Percentiles rank a stretch among this genome's conserved stretches.
phyloP scores from a whole-genome alignment of 345 rosid genomes.

The Iberis pinnata region DNA sequence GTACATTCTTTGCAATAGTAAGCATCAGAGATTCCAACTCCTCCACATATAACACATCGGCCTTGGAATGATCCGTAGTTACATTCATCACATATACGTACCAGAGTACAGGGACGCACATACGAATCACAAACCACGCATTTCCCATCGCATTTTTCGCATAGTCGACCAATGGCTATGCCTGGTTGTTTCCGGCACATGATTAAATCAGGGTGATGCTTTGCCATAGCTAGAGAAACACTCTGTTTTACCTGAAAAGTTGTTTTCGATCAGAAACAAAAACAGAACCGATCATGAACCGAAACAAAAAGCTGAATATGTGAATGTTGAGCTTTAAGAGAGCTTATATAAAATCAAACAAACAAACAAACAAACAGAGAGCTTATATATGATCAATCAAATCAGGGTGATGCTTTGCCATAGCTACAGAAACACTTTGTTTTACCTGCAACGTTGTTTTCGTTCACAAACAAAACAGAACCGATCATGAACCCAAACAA shows the following conservation, averaged over 20 bases:
- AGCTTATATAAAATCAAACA: too few relatives aligned
- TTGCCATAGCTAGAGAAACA: slow-evolving; percentile 37
- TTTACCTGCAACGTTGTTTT: too few relatives aligned
- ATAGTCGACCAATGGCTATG: slow-evolving; percentile 58
- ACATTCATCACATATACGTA: slow-evolving; percentile 68
- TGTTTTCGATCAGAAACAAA: too few relatives aligned
- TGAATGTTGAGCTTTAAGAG: too few relatives aligned
- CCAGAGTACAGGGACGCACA: slow-evolving; percentile 65
- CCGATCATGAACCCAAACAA: too few relatives aligned
- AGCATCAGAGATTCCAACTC: slow-evolving; percentile 65
- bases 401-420: slow-evolving; percentile 80
- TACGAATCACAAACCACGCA: slow-evolving; percentile 71
- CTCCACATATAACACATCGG: slow-evolving; percentile 63
- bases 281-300: too few relatives aligned
- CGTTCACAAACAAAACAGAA: too few relatives aligned
- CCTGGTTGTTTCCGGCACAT: slow-evolving; percentile 77
- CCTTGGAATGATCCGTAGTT: slow-evolving; percentile 74
- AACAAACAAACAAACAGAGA: too few relatives aligned
- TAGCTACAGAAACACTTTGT: slow-evolving; percentile 7
- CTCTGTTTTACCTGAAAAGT: too few relatives aligned
- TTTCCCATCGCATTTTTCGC: slow-evolving; percentile 67
- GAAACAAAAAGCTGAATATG: too few relatives aligned
- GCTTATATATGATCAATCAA: too few relatives aligned
- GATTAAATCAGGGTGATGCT: slow-evolving; percentile 73
- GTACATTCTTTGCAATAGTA: slow-evolving; percentile 74